Base-by-base conservation (phyloP, 495 filamentous ascomycete species). In the Apodospora peruviana region DNA sequence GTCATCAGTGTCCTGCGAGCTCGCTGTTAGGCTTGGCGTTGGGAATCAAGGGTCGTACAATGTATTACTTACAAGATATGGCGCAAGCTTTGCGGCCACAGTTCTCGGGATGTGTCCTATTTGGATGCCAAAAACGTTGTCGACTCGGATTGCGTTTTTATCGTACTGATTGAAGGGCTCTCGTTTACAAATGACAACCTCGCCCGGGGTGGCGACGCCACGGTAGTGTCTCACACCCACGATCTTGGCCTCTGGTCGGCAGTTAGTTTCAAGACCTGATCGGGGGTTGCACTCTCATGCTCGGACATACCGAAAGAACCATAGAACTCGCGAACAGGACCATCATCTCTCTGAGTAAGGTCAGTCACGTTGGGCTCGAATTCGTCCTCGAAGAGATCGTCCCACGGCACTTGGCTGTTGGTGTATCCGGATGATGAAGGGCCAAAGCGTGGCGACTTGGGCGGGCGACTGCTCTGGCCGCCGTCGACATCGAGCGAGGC, bases 161-260 rank as follows among this genome's bases (percentile, higher is more conserved):
- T 93, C 88, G 56, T 87, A 90, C 45, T 50, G 65, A 52, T 96
- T 96, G 11, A 57, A 47, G 2, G 87, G 84, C 48, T 95, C 86
- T 52, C 91, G 71, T 24, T 63, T 68, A 43, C 86, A 59, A 22
- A 88, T 52, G 1, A 93, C 85, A 48, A 80, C 74, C 60, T 96
- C 91, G 12, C 86, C 86, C 4, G 73, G 43, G 3, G 78, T 87
- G 3, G 86, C 87, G 48, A 79, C 59, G 4, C 88, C 89, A 21
- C 60, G 69, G 64, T 96, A 96, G 62, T 82, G 95, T 43, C 84
- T 76, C 11, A 89, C 74, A 4, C 90, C 91, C 0, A 95, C 90
- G 40, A 93, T 85, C 51, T 91, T 90, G 11, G 72, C 76, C 7
- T 78, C 66, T 52, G 25, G 5, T 43, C 39, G 14, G 25, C n/a